Percentiles rank a stretch among this genome's conserved stretches.
These are phyloP conservation scores for Coniferiporia sulphurascens DNA, from an alignment of 1,284 basidiomycete genomes.

Conservation along the genomic window DNA sequence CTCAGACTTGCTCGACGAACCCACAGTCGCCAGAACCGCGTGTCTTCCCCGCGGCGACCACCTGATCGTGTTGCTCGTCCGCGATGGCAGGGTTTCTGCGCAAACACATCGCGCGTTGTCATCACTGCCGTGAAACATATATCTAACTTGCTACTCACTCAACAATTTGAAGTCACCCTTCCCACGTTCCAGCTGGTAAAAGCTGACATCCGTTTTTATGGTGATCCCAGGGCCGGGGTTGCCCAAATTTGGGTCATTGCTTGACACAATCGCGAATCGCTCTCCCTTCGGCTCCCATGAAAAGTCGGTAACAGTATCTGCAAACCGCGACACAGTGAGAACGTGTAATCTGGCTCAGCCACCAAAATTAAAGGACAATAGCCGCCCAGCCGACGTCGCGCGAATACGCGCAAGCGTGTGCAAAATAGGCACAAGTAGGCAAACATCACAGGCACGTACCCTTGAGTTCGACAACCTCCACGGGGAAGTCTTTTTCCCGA, in stretches of 20 bases:
- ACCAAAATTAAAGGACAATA: not conserved
- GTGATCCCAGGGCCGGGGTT: conserved; percentile 86
- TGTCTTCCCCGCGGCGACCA: conserved; percentile 98
- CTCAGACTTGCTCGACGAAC: conserved; percentile 93
- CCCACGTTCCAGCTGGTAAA: conserved; percentile 90
- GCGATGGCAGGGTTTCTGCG: conserved; percentile 73
- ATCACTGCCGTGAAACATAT: conserved; percentile 1
- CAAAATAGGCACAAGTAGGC: conserved; percentile 9
- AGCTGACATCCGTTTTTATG: conserved; percentile 94
- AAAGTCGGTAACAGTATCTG: conserved; percentile 94
- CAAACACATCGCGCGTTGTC: conserved; percentile 10
- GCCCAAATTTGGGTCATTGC: conserved; percentile 89
- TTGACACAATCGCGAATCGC: conserved; percentile 94
- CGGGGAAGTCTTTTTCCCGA: conserved; percentile 96
- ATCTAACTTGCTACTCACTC: conserved; percentile 43
- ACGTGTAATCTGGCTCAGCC: not conserved
- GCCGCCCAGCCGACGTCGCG: conserved; percentile 5
- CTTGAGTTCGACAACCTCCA: conserved; percentile 97
- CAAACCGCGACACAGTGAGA: conserved; percentile 16
- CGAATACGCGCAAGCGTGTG: not conserved
- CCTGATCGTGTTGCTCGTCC: conserved; percentile 92
- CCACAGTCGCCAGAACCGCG: conserved; percentile 93
- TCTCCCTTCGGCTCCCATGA: conserved; percentile 98
- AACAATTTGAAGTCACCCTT: conserved; percentile 96
- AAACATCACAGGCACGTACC: conserved; percentile 39